Percentiles rank a stretch among this genome's conserved stretches.
Conservation (phyloP, 257 asterid species). For the Solanum medicagineum region DNA sequence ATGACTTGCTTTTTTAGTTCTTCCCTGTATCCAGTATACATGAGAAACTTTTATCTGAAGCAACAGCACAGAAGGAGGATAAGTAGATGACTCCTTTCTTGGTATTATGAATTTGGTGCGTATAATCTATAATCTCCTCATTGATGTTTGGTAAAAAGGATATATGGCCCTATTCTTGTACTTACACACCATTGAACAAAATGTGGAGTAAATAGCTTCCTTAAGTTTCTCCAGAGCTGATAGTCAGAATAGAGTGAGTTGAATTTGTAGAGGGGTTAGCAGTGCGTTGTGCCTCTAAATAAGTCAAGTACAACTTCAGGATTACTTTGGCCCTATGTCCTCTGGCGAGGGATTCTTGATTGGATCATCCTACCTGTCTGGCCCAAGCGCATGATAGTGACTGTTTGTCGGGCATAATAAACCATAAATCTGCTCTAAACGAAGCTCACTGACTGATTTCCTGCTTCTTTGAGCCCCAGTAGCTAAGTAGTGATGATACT, state of each 20-base stretch:
- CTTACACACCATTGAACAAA: neutral
- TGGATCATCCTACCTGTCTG: neutral
- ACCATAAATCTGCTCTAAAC: neutral
- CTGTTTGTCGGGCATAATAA: neutral
- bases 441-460: neutral
- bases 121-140: neutral
- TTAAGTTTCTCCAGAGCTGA: neutral
- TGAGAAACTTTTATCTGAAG: neutral
- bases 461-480: neutral
- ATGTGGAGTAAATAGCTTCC: neutral
- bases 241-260: neutral
- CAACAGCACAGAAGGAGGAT: neutral
- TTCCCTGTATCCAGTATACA: neutral
- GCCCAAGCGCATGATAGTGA: neutral
- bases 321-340: neutral
- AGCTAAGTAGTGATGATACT: neutral
- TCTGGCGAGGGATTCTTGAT: neutral
- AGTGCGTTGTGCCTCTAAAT: neutral
- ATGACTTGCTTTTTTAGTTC: neutral
- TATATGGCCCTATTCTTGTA: neutral
- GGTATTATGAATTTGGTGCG: neutral
- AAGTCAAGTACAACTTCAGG: neutral
- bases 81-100: neutral
- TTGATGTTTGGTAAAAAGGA: neutral
- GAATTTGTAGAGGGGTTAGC: neutral